Evolutionary conservation across 768 basidiomycete genomes (phyloP), one percentile per base, ranked within the genome.

Genomic region (Lyophyllum shimeji): DNA sequence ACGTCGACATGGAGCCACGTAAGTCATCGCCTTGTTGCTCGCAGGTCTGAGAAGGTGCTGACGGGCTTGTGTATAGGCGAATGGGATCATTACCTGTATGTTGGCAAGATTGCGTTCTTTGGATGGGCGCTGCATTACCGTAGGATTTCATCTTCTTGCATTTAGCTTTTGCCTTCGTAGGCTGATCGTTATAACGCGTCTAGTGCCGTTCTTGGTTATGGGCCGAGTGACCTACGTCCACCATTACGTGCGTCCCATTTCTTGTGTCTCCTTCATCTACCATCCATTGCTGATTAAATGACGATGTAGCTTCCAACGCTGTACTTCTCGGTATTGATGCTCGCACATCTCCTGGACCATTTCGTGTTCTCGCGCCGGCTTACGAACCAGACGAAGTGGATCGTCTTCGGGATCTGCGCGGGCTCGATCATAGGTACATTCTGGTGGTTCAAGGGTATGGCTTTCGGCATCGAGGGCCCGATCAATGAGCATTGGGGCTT

Each of bases 131-230:
- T 98, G 66, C 96, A 99, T 74, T 99, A 83, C 64, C 65, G 95
- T 95, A 65, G 89, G 75, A 27, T 18, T 1, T 52, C 24, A 13
- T 37, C 25, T 52, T 21, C 21, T 9, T n/a, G n/a, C 25, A 21
- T 52, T 15, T 21, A 17, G n/a, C 18, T 34, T 9, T 33, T 23
- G 46, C 11, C 20, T 3, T 44, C 9, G 29, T 17, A 18, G 7
- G 42, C 50, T 51, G n/a, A 46, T 49, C 44, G 27, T 52, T 27
- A 2, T 31, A 31, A 33, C 44, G 12, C 49, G 20, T 61, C 9
- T 63, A 97, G 95, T 89, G 21, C 96, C 96, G 1, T 99, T 98
- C 86, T 75, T 98, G 61, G 86, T 98, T 75, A 99, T 99, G 97
- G 95, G 93, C 20, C 92, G 95, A 56, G 92, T 95, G 3, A 97